Evolutionary conservation across 164 flowering plant genomes (phyloP).

Genomic region (Piper longum): DNA sequence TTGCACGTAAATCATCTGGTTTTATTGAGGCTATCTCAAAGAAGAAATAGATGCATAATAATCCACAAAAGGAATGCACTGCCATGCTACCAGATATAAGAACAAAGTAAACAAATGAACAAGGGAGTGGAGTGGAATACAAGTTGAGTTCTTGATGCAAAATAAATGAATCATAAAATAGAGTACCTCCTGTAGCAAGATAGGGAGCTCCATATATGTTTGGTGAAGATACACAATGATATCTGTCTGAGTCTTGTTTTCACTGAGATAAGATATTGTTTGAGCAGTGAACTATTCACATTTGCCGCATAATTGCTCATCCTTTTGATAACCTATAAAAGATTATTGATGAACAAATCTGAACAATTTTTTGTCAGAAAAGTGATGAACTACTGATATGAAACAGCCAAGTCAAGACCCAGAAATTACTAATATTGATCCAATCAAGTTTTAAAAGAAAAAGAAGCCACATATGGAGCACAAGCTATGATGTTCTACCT

Average conservation of each 20-base stretch:
- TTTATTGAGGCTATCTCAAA: constrained; percentile 33
- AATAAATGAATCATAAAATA: neutral
- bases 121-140: neutral
- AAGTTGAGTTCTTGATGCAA: neutral
- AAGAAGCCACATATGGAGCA: no score
- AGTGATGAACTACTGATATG: no score
- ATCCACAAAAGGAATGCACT: constrained; percentile 77
- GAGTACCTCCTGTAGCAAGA: constrained; percentile 46
- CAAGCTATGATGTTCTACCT: no score
- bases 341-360: constrained; percentile 1
- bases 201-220: constrained; percentile 10
- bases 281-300: constrained; percentile 51
- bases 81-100: constrained; percentile 6
- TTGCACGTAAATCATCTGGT: constrained; percentile 52
- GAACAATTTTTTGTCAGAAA: no score
- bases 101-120: constrained; percentile 1
- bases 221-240: neutral
- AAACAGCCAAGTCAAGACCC: no score
- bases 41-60: constrained; percentile 78
- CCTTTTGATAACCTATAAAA: constrained; percentile 12
- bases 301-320: constrained; percentile 36
- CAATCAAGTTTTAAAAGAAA: no score
- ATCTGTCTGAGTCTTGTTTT: constrained; percentile 51
- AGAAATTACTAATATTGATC: no score
- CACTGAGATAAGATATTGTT: constrained; percentile 42